Base-by-base conservation (phyloP, 257 asterid genomes). In the Solanum commersonii region DNA sequence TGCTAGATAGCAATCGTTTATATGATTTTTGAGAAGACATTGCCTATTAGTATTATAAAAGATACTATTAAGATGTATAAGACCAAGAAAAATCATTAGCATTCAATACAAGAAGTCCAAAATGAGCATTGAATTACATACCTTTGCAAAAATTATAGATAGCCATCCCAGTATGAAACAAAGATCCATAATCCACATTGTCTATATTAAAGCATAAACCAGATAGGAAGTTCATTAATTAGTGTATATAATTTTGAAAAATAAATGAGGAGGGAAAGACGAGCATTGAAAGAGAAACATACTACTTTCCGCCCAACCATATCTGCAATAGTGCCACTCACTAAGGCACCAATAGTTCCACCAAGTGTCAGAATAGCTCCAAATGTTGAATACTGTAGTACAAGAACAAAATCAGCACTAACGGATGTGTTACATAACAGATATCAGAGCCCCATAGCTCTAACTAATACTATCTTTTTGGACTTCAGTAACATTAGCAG, bases 281-380 rank as follows among this genome's bases (percentile, higher is more conserved):
- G 3, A 38, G 16, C 35, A 79, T 31, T 40, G 27, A 35, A 79
- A 25, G 73, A 85, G 31, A 14, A 52, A 87, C 91, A 1, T 88
- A 90, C 91, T n/a, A 89, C 52, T 88, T 81, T 85, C 71, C 89
- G 87, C 18, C 91, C 91, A 37, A 85, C 52, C 65, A 79, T 78
- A 72, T 85, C 90, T 31, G 91, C 86, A 27, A 87, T 10, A 68
- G 42, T 86, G 82, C 91, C 90, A 81, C 91, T 85, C 76, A 81
- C 35, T 59, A 88, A 79, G 49, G 91, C 77, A 20, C 91, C 91
- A 0, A 90, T 34, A 83, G 87, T 86, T 60, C 90, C 85, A 77
- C 91, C 90, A 42, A 90, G 87, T 63, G 88, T 87, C 86, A 82
- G 33, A 29, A 90, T 29, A 18, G 91, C 88, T 42, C 91, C 91